Evolutionary conservation across 768 basidiomycete species (phyloP), one percentile per base, ranked within the genome.

Genomic region (Brasilioporus rufonigricans): DNA sequence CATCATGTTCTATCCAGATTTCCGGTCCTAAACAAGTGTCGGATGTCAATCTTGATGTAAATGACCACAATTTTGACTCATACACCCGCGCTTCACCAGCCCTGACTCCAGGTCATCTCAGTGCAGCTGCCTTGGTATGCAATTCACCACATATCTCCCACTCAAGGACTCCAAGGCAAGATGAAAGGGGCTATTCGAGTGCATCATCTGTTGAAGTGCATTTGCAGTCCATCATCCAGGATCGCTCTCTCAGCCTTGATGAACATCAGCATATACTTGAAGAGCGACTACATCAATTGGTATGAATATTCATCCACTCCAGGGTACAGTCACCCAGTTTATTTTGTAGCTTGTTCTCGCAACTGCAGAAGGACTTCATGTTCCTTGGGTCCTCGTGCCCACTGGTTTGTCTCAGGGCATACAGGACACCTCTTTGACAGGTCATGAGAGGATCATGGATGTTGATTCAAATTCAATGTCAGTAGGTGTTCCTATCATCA

Each of bases 221-320:
- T 4, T 4, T 27, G 11, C 2, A 35, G 6, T 13, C 4, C 23
- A 18, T 44, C 0, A 33, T 48, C n/a, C 23, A 14, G 3, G n/a
- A 44, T 16, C 1, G 6, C 2, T 54, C 46, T 10, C 21, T 43
- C 2, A 21, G 21, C 0, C 35, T 9, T 0, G 45, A 58, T 0
- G 29, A 60, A 13, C 6, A 35, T 12, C 49, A 58, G 31, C 45
- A 13, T 5, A 48, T 53, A 12, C 58, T 53, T 4, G 59, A 53
- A 32, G 11, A 1, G 3, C 44, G 9, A 1, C 31, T 58, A 6
- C 48, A 31, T 8, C 7, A 40, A 40, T 7, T 55, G 41, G 56
- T 54, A 53, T 7, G 33, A 21, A 18, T 35, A 4, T 35, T 33
- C 24, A 24, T 38, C 9, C 4, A 3, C 12, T 5, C n/a, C n/a